Evolutionary conservation across 306 rosid genomes (phyloP), one percentile per base, ranked within the genome.

Genomic region (Fagus crenata): DNA sequence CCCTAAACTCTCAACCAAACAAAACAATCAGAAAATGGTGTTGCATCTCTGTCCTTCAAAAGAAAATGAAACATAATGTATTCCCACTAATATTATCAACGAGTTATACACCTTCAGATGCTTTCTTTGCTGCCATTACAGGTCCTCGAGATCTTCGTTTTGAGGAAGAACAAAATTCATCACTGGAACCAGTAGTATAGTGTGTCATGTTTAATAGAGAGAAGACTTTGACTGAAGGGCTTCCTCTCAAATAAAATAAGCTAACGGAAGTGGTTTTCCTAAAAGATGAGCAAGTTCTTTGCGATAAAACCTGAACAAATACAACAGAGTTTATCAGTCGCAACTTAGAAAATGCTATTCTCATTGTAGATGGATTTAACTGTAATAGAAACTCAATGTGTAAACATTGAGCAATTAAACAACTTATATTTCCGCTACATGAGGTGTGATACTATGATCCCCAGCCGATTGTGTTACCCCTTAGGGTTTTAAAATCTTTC

Each of bases 141-240:
- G 97, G 98, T 78, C 98, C 98, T 68, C 93, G 76, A 69, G 97
- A 86, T 84, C 98, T 88, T 85, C 97, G 84, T 72, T 92, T 92
- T 18, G 99, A 95, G 49, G 96, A 87, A 72, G 78, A 80, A 71
- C 60, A 70, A 54, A 82, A 64, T 78, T 84, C 87, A 1, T 85
- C 89, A 76, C 53, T 51, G 46, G 89, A 81, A 79, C 77, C 81
- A 49, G 89, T 85, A 78, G 81, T 84, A 37, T 82, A 87, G 61
- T 58, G 84, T 56, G 83, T 64, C 5, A 82, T 54, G 59, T 81
- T 84, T 69, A 89, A 75, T 75, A 86, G 70, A 32, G 81, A 64
- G 49, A 77, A 77, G 14, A 78, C 90, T 83, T 81, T 92, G 35
- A 74, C 76, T 40, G 90, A 86, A 53, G 92, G 85, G 77, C 81